A percentile compares a stretch with the other conserved stretches of the same genome.
Evolutionary conservation across 1,284 basidiomycete genomes (phyloP).

Genomic region (Pseudozyma pruni): DNA sequence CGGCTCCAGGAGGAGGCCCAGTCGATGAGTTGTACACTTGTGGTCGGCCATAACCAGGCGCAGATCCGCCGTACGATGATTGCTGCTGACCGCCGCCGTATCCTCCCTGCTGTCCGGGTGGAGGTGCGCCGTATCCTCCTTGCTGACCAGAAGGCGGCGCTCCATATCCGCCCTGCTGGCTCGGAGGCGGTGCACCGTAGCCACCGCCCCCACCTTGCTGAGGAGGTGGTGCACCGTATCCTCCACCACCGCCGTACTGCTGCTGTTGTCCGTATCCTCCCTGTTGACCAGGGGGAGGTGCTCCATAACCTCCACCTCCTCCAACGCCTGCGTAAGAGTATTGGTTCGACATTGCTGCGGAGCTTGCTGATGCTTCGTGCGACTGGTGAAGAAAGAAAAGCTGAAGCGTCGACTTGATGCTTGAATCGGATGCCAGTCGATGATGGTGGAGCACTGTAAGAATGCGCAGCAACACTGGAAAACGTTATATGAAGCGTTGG

Average conservation of each 20-base stretch:
- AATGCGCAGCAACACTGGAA: too few relatives aligned
- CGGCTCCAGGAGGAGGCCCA: slow-evolving; percentile 57
- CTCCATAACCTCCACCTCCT: slow-evolving; percentile 36
- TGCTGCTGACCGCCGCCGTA: slow-evolving; percentile 15
- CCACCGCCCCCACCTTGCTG: slow-evolving; percentile 19
- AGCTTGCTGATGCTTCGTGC: background rate
- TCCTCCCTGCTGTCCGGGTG: slow-evolving; percentile 27
- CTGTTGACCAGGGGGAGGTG: slow-evolving; percentile 40
- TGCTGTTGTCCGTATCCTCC: slow-evolving; percentile 36
- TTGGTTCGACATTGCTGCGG: slow-evolving; percentile 41
- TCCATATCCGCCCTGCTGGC: slow-evolving; percentile 37
- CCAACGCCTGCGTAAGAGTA: slow-evolving; percentile 41
- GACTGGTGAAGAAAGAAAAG: too few relatives aligned
- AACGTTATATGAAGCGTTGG: background rate
- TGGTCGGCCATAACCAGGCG: slow-evolving; percentile 27
- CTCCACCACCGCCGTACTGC: slow-evolving; percentile 22
- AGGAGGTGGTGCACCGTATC: slow-evolving; percentile 28
- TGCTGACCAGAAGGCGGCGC: slow-evolving; percentile 32
- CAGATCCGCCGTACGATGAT: slow-evolving; percentile 16
- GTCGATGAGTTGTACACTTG: slow-evolving; percentile 46
- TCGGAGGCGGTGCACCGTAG: slow-evolving; percentile 22
- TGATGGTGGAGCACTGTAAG: too few relatives aligned
- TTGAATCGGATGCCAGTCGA: too few relatives aligned
- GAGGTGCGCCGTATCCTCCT: slow-evolving; percentile 32
- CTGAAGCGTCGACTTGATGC: too few relatives aligned